phyloP scores from a whole-genome alignment of 106 monocot genomes.

The Platanthera guangdongensis region DNA sequence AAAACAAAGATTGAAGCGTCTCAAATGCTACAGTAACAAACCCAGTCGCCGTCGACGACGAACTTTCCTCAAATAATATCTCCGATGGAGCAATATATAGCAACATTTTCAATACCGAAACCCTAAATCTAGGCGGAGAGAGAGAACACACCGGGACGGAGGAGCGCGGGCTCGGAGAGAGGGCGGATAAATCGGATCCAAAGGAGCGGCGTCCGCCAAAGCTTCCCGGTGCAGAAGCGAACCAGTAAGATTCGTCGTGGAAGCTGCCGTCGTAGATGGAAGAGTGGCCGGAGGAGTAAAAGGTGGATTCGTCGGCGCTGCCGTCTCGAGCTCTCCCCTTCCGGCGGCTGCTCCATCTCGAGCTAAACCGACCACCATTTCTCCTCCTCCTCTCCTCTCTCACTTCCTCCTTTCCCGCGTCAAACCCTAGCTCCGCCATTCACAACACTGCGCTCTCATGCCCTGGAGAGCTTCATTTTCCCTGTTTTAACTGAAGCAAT shows the following conservation, averaged over 20 bases:
- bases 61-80: not conserved
- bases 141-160: slow-evolving; percentile 3
- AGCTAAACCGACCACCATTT: not conserved
- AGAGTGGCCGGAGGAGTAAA: slow-evolving; percentile 4
- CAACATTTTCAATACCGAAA: not conserved
- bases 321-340: not conserved
- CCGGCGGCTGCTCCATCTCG: not conserved
- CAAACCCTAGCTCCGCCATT: slow-evolving; percentile 29
- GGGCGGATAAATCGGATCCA: slow-evolving; percentile 10
- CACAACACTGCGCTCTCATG: not conserved
- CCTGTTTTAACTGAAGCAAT: not conserved
- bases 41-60: no score
- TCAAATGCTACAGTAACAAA: not conserved
- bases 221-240: slow-evolving; percentile 7
- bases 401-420: not conserved
- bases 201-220: slow-evolving; percentile 9
- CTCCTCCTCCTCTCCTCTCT: slow-evolving; percentile 12
- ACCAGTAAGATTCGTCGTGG: not conserved
- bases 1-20: not conserved
- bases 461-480: not conserved
- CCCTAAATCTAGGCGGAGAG: not conserved
- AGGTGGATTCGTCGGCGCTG: slow-evolving; percentile 1
- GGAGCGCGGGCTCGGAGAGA: not conserved
- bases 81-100: not conserved
- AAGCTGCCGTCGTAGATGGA: not conserved